phyloP scores from a whole-genome alignment of 1,284 basidiomycete species.

The Cryptococcus depauperatus region DNA sequence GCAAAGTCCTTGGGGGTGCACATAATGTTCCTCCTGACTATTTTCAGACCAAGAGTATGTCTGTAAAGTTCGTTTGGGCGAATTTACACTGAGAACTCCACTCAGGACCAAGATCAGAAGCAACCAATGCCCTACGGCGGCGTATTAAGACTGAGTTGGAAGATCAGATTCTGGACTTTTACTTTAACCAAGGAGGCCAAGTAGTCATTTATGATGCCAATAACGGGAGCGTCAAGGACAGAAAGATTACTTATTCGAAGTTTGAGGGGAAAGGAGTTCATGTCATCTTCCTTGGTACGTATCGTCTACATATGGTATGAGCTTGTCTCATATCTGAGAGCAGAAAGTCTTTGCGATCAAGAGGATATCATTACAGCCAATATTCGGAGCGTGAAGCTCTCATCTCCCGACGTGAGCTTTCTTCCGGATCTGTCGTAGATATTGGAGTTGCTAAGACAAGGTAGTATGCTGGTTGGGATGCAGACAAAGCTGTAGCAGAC shows the following conservation, averaged over 20 bases:
- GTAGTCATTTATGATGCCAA: conserved; percentile 99
- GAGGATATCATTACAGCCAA: conserved; percentile 89
- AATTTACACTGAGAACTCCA: not conserved
- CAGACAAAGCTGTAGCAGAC: conserved; percentile 80
- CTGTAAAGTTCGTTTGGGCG: not conserved
- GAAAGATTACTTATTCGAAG: conserved; percentile 68
- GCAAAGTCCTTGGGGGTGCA: conserved; percentile 80
- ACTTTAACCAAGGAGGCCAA: conserved; percentile 67
- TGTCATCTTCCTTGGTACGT: conserved; percentile 83
- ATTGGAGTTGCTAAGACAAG: not conserved
- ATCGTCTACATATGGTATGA: conserved; percentile 12
- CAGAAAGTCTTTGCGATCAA: conserved; percentile 79
- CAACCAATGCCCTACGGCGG: conserved; percentile 68
- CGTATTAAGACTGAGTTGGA: conserved; percentile 74
- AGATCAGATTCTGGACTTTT: conserved; percentile 80
- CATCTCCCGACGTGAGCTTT: conserved; percentile 78
- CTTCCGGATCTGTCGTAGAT: not conserved
- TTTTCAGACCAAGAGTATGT: conserved; percentile 64
- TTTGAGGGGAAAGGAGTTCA: conserved; percentile 78
- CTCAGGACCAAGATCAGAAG: conserved; percentile 62
- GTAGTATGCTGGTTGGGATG: conserved; percentile 87
- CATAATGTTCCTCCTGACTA: conserved; percentile 85
- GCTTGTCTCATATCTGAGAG: not conserved
- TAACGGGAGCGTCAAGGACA: conserved; percentile 65
- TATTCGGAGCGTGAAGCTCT: conserved; percentile 94